These are phyloP conservation scores for Dacryopinax primogenitus DNA, from an alignment of 768 basidiomycete species.

Conservation along the genomic window DNA sequence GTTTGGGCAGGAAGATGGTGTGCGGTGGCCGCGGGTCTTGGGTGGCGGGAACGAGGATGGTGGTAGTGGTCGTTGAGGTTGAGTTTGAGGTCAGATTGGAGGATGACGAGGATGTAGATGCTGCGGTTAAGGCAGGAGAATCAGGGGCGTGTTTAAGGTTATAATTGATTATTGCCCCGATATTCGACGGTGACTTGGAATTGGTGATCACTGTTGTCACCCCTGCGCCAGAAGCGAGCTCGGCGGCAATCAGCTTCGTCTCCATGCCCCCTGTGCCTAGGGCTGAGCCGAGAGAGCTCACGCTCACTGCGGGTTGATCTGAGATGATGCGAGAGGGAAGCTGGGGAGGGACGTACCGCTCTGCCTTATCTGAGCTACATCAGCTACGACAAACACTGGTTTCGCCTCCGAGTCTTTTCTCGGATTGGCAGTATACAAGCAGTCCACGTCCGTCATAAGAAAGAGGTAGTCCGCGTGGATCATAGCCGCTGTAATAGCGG, in stretches of 20 bases:
- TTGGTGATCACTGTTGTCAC: slow-evolving; percentile 84
- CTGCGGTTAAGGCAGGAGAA: slow-evolving; percentile 24
- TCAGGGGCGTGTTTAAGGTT: slow-evolving; percentile 32
- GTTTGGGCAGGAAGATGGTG: slow-evolving; percentile 71
- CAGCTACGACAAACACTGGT: slow-evolving; percentile 69
- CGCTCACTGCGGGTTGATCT: slow-evolving; percentile 51
- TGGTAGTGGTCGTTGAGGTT: too few relatives aligned
- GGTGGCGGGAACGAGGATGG: too few relatives aligned
- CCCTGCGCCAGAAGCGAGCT: slow-evolving; percentile 90
- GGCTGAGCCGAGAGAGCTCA: slow-evolving; percentile 78
- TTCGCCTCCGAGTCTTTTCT: slow-evolving; percentile 73
- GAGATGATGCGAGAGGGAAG: background rate
- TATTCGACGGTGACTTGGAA: slow-evolving; percentile 60
- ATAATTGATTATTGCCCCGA: slow-evolving; percentile 72
- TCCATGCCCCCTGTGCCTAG: slow-evolving; percentile 99
- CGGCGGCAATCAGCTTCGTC: slow-evolving; percentile 95
- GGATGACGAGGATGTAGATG: too few relatives aligned
- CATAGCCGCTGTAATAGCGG: slow-evolving; percentile 95
- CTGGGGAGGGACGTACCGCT: slow-evolving; percentile 13
- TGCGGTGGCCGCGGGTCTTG: slow-evolving; percentile 81
- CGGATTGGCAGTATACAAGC: slow-evolving; percentile 89
- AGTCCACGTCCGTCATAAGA: slow-evolving; percentile 91
- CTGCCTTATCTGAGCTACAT: slow-evolving; percentile 78
- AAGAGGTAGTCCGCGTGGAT: slow-evolving; percentile 96
- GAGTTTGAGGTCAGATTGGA: too few relatives aligned